Evolutionary conservation across 164 flowering plant species (phyloP).

Genomic region (Macadamia tetraphylla): DNA sequence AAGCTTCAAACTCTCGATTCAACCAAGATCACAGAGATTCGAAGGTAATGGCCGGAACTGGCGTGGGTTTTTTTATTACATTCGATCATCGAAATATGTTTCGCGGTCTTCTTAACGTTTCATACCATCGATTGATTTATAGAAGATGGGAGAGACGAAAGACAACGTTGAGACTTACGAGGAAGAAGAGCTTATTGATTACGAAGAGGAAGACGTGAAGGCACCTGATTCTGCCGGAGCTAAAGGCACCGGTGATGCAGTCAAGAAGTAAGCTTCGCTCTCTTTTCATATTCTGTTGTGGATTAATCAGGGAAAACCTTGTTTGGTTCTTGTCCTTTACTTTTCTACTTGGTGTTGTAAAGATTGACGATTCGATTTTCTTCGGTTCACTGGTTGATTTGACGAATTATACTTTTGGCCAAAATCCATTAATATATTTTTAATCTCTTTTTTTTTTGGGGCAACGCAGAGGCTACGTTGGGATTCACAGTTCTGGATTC

Average conservation of each 20-base stretch:
- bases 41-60: background rate
- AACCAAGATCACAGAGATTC: no score
- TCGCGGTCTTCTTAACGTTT: background rate
- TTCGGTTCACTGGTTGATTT: no score
- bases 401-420: no score
- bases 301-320: no score
- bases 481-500: slow-evolving; percentile 95
- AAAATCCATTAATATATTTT: no score
- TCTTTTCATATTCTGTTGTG: no score
- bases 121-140: background rate
- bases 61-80: background rate
- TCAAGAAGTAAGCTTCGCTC: slow-evolving; percentile 55
- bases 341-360: no score
- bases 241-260: slow-evolving; percentile 73
- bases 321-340: no score
- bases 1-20: no score
- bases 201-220: slow-evolving; percentile 91
- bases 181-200: slow-evolving; percentile 90
- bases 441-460: background rate
- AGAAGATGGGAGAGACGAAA: slow-evolving; percentile 65
- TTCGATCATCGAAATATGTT: background rate
- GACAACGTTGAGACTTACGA: slow-evolving; percentile 73
- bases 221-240: slow-evolving; percentile 56
- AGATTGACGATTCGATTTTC: no score
- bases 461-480: slow-evolving; percentile 77